Conservation (phyloP, 495 filamentous ascomycete species). For the Lasiosphaeriaceae sp. region DNA sequence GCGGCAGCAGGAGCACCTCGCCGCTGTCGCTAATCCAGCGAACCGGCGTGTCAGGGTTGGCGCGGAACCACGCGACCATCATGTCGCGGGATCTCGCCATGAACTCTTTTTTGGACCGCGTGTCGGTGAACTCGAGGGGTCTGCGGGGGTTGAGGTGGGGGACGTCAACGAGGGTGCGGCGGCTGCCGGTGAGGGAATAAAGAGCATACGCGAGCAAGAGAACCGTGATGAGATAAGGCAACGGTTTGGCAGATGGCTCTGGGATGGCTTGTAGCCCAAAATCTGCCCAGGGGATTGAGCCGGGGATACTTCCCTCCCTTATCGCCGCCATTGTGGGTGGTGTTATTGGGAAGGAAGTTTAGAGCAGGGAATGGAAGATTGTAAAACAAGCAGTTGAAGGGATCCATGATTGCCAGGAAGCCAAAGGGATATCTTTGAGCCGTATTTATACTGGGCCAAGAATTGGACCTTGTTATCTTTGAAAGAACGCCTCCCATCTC, state of each 20-base stretch:
- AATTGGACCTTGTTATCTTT: too few relatives aligned
- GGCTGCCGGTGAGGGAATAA: neutral
- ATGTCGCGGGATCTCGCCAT: constrained; percentile 1
- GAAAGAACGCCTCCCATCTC: too few relatives aligned
- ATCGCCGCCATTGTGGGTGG: too few relatives aligned
- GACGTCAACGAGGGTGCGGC: neutral
- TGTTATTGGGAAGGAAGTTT: too few relatives aligned
- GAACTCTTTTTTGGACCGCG: constrained; percentile 15
- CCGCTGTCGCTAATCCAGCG: constrained; percentile 27
- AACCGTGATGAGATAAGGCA: constrained; percentile 5
- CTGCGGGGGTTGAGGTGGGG: constrained; percentile 15
- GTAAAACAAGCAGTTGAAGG: too few relatives aligned
- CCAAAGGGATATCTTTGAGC: too few relatives aligned
- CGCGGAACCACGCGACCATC: constrained; percentile 13
- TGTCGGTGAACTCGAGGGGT: constrained; percentile 13
- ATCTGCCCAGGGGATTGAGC: neutral
- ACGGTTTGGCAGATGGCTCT: neutral
- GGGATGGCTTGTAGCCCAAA: neutral
- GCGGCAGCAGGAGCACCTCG: constrained; percentile 40
- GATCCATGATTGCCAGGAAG: too few relatives aligned
- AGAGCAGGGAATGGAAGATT: too few relatives aligned
- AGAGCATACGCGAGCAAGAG: neutral
- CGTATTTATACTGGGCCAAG: too few relatives aligned
- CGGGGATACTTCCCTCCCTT: neutral
- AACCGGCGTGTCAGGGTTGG: constrained; percentile 18